phyloP scores from a whole-genome alignment of 352 stramenopile genomes.

The Pythium pectinolyticum region DNA sequence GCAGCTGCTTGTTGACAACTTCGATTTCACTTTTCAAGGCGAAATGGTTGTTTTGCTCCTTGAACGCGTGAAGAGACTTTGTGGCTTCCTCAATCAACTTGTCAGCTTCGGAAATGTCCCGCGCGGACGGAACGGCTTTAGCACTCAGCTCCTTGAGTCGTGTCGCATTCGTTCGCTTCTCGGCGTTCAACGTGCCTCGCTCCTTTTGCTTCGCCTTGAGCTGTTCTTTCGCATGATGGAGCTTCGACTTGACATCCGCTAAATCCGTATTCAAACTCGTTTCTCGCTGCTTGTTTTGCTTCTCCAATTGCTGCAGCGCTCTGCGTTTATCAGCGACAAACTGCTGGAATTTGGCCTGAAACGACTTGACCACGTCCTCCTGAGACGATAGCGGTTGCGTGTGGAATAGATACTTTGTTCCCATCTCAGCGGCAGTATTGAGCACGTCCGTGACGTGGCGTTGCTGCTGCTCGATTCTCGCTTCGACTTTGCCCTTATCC shows the following conservation, averaged over 20 bases:
- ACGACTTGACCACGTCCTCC: constrained; percentile 52
- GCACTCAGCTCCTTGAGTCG: constrained; percentile 46
- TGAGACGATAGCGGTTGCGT: constrained; percentile 49
- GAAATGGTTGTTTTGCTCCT: constrained; percentile 39
- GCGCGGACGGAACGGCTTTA: constrained; percentile 40
- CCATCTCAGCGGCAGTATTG: constrained; percentile 38
- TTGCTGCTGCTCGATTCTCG: constrained; percentile 50
- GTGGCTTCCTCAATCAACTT: constrained; percentile 48
- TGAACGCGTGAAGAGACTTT: constrained; percentile 42
- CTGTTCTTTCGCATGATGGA: constrained; percentile 53
- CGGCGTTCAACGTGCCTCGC: constrained; percentile 37
- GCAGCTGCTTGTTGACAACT: constrained; percentile 41
- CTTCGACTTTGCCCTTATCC: constrained; percentile 50
- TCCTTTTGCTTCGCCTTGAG: constrained; percentile 46
- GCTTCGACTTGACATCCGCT: constrained; percentile 47
- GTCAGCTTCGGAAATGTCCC: constrained; percentile 50
- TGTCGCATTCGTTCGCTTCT: constrained; percentile 43
- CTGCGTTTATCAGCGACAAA: constrained; percentile 48
- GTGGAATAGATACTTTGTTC: constrained; percentile 65
- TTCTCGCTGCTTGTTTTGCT: constrained; percentile 41
- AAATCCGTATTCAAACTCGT: constrained; percentile 49
- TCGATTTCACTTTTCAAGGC: constrained; percentile 50
- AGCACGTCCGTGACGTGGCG: constrained; percentile 42
- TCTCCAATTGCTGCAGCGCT: constrained; percentile 37
- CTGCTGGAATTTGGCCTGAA: constrained; percentile 46